Evolutionary conservation across 352 stramenopile genomes (phyloP).

Genomic region (Pythium myriotylum): DNA sequence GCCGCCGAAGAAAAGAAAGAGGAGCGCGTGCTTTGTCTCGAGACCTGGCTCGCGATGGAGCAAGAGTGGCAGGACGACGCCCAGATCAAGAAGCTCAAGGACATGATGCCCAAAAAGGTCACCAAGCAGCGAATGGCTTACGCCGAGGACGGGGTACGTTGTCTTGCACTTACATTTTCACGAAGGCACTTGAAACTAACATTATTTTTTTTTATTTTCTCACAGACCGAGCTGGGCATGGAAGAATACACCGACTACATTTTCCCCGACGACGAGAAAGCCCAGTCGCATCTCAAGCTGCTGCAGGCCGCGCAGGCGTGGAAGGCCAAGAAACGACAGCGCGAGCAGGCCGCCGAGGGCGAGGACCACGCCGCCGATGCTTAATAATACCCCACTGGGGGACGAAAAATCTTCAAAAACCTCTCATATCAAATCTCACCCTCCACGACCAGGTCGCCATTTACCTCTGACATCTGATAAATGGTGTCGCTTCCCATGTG

Average conservation of each 20-base stretch:
- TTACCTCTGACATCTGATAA: background rate
- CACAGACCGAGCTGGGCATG: slow-evolving; percentile 86
- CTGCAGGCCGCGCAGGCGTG: slow-evolving; percentile 97
- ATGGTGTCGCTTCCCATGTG: background rate
- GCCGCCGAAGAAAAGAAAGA: slow-evolving; percentile 85
- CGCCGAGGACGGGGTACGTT: slow-evolving; percentile 84
- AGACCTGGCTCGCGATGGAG: slow-evolving; percentile 96
- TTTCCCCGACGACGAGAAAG: slow-evolving; percentile 98
- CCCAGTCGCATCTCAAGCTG: slow-evolving; percentile 96
- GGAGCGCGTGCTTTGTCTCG: slow-evolving; percentile 96
- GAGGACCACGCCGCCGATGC: background rate
- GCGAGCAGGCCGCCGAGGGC: slow-evolving; percentile 32
- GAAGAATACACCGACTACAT: slow-evolving; percentile 99
- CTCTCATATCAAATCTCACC: too few species aligned
- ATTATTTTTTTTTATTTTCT: slow-evolving; percentile 3
- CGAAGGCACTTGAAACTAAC: too few species aligned
- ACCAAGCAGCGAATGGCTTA: slow-evolving; percentile 96
- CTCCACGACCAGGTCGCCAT: too few species aligned
- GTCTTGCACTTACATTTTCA: too few species aligned
- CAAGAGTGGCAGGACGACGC: slow-evolving; percentile 61
- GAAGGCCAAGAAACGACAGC: slow-evolving; percentile 90
- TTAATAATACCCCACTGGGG: too few species aligned
- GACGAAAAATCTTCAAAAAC: too few species aligned
- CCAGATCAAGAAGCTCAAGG: slow-evolving; percentile 88
- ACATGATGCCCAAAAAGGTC: slow-evolving; percentile 94